These are phyloP conservation scores for Nicotiana sylvestris DNA, from an alignment of 257 asterid species.

Conservation along the genomic window DNA sequence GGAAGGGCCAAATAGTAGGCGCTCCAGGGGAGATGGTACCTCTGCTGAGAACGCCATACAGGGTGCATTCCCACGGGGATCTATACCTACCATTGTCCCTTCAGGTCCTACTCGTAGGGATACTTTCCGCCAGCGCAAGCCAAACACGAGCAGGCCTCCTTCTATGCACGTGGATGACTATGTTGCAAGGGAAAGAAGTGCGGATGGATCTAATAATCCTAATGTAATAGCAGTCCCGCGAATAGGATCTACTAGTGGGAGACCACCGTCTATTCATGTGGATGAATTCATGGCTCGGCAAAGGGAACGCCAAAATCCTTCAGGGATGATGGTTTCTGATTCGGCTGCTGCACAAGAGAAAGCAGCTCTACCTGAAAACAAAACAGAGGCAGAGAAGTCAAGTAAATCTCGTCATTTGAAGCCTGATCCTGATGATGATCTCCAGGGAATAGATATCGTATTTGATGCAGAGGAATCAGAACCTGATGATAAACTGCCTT, in stretches of 20 bases:
- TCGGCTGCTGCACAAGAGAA: constrained; percentile 45
- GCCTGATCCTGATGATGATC: constrained; percentile 91
- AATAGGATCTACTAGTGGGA: constrained; percentile 72
- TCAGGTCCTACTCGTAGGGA: constrained; percentile 88
- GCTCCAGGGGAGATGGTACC: constrained; percentile 56
- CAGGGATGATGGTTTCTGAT: constrained; percentile 42
- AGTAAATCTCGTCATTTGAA: constrained; percentile 54
- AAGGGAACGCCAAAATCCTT: constrained; percentile 72
- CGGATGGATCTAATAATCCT: constrained; percentile 65
- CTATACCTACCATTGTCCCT: constrained; percentile 49
- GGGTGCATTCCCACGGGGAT: constrained; percentile 62
- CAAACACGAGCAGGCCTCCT: constrained; percentile 97
- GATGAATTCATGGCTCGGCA: constrained; percentile 98
- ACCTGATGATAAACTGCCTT: constrained; percentile 80
- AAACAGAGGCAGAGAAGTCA: constrained; percentile 47
- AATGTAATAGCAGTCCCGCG: constrained; percentile 79
- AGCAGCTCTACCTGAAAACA: constrained; percentile 43
- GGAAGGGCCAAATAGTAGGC: constrained; percentile 73
- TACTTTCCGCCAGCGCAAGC: constrained; percentile 92
- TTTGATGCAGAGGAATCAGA: constrained; percentile 95
- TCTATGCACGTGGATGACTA: constrained; percentile 99
- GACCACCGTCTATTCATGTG: constrained; percentile 93
- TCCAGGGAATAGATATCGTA: constrained; percentile 91
- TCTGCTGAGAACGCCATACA: constrained; percentile 50
- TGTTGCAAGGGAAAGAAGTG: constrained; percentile 87